Percentiles rank a stretch among this genome's conserved stretches.
phyloP scores from a whole-genome alignment of 192 early-diverging fungal species.

The Obelidium mucronatum region DNA sequence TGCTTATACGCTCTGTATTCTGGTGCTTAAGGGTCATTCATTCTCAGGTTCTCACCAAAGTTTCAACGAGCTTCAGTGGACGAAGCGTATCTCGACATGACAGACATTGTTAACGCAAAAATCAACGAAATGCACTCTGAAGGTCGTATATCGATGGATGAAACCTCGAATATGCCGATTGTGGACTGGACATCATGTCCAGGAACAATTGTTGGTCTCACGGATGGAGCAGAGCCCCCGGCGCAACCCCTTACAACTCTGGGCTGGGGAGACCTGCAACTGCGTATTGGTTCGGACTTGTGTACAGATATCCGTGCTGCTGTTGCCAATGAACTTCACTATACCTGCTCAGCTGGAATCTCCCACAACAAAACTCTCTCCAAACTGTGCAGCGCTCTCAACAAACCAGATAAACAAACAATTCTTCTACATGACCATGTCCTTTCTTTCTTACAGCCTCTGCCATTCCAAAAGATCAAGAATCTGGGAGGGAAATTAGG shows the following conservation, averaged over 20 bases:
- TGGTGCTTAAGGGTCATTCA: neutral
- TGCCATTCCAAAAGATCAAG: constrained; percentile 81
- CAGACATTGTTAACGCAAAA: constrained; percentile 66
- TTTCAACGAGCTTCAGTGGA: constrained; percentile 58
- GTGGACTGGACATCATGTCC: constrained; percentile 40
- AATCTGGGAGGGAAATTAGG: constrained; percentile 87
- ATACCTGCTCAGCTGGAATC: constrained; percentile 76
- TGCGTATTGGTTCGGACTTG: constrained; percentile 76
- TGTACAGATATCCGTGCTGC: constrained; percentile 68
- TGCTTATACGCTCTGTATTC: constrained; percentile 7
- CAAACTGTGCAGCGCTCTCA: constrained; percentile 82
- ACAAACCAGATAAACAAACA: constrained; percentile 89
- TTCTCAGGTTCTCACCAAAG: neutral
- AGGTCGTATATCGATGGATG: constrained; percentile 5
- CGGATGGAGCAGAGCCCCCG: neutral
- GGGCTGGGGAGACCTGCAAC: constrained; percentile 80
- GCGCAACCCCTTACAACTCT: constrained; percentile 19
- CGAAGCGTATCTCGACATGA: constrained; percentile 89
- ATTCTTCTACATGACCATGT: constrained; percentile 67
- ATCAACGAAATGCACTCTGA: constrained; percentile 8
- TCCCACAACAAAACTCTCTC: constrained; percentile 87
- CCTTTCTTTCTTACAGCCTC: constrained; percentile 62
- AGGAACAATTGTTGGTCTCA: constrained; percentile 42
- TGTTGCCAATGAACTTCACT: constrained; percentile 72
- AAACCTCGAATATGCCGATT: neutral